Base-by-base conservation (phyloP, 2,329 filamentous ascomycete species). In the Aspergillus ruber region DNA sequence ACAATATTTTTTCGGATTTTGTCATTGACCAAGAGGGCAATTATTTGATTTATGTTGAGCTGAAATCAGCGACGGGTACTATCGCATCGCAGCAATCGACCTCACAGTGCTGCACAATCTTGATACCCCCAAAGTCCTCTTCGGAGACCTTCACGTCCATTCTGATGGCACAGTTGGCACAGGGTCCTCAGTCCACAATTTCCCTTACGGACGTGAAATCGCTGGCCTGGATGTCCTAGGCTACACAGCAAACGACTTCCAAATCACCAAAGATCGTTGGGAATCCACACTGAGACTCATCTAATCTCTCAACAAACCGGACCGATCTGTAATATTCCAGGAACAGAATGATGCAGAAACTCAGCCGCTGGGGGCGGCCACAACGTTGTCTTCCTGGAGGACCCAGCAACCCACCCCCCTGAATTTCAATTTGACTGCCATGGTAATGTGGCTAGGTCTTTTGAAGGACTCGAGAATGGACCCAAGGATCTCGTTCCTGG, bases 161-260 rank as follows among this genome's bases (percentile, higher is more conserved):
- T 52, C 50, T 1, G 47, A 50, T 15, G 50, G 50, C 25, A 52
- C 50, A 10, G 50, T 52, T 9, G 50, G 50, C 6, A 50, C 47
- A 3, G 50, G 48, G 15, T 43, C 39, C 9, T 50, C 47, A 7
- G 25, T 13, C 3, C 50, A 52, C 27, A 52, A 52, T 27, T 52
- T 52, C 21, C 44, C 50, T 6, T 52, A 52, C 32, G 50, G 50
- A n/a, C 45, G 47, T 2, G 47, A 52, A 10, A 48, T 50, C 41
- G 47, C 47, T 6, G 50, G 29, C 5, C 21, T 52, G 9, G 50
- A 52, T 42, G 45, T 52, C 18, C 45, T 52, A 12, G 50, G 50
- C 25, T 52, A 52, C 35, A 52, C 50, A 12, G 50, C 50, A 6
- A 52, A 52, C 33, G 50, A 52, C 43, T 52, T 52, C 29, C 50